phyloP scores from a whole-genome alignment of 1,139 yeast genomes.

The Waltiozyma sp. region DNA sequence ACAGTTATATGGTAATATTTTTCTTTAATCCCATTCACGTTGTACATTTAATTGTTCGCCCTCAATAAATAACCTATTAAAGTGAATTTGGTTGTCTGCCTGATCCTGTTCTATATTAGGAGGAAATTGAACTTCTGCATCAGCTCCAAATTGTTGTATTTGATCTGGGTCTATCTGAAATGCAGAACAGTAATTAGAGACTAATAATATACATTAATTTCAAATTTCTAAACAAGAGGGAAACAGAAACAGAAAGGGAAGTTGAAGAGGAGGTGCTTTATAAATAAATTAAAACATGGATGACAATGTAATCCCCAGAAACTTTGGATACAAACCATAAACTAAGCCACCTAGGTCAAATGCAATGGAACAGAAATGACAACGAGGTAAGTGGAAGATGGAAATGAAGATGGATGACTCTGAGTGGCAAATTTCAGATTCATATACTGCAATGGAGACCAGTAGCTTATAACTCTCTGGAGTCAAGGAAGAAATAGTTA shows the following conservation, averaged over 20 bases:
- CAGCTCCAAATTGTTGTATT: background rate
- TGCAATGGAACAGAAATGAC: background rate
- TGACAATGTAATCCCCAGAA: background rate
- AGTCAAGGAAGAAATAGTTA: slow-evolving; percentile 91
- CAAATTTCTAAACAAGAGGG: no score
- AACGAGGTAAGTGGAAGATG: background rate
- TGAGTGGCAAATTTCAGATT: no score
- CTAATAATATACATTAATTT: no score
- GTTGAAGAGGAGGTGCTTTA: no score
- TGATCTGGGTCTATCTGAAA: background rate
- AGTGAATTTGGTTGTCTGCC: background rate
- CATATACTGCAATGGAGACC: no score
- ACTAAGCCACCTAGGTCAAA: background rate
- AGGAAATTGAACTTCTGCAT: background rate
- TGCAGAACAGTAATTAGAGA: no score
- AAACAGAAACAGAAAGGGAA: no score
- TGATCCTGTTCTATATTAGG: background rate
- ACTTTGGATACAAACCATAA: background rate
- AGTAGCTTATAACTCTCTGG: slow-evolving; percentile 29
- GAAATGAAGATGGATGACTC: no score
- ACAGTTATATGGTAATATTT: no score
- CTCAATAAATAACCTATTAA: background rate
- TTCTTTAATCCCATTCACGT: background rate
- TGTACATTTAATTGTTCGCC: background rate
- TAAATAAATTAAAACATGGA: background rate